Percentiles rank a stretch among this genome's conserved stretches.
phyloP scores from a whole-genome alignment of 2,329 filamentous ascomycete genomes.

The Colletotrichum camelliae region DNA sequence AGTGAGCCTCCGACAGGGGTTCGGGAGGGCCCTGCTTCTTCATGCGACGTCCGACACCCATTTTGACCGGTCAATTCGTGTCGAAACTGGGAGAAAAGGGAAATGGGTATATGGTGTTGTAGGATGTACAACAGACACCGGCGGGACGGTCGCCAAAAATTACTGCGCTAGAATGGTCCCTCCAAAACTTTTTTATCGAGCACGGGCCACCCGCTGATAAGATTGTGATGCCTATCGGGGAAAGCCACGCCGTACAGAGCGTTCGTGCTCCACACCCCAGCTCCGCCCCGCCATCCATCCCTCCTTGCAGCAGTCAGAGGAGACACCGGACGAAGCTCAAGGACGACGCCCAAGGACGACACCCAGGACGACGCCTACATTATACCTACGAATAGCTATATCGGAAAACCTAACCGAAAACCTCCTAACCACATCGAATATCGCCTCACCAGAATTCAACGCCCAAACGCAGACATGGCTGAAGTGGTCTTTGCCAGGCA shows the following conservation, averaged over 20 bases:
- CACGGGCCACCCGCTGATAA: constrained; percentile 7
- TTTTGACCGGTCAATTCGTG: constrained; percentile 48
- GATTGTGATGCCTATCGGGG: neutral
- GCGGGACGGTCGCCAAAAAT: neutral
- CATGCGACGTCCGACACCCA: constrained; percentile 92
- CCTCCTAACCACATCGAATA: neutral
- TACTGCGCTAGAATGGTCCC: constrained; percentile 24
- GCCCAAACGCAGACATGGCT: constrained; percentile 60
- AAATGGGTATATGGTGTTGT: constrained; percentile 4
- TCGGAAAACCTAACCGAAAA: neutral
- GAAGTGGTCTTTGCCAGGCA: constrained; percentile 85
- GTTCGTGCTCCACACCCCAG: constrained; percentile 15
- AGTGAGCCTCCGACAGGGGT: constrained; percentile 80
- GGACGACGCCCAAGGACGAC: neutral
- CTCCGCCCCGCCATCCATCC: constrained; percentile 21
- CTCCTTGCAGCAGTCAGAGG: neutral
- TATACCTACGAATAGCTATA: neutral
- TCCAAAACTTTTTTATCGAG: constrained; percentile 42
- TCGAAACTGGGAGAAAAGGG: constrained; percentile 22
- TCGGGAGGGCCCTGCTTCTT: constrained; percentile 92
- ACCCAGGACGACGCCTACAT: neutral
- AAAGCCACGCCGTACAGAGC: constrained; percentile 15
- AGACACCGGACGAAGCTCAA: constrained; percentile 15
- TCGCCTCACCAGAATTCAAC: neutral
- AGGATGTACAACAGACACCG: constrained; percentile 1